phyloP scores from a whole-genome alignment of 345 rosid species.

The Viola odorata region DNA sequence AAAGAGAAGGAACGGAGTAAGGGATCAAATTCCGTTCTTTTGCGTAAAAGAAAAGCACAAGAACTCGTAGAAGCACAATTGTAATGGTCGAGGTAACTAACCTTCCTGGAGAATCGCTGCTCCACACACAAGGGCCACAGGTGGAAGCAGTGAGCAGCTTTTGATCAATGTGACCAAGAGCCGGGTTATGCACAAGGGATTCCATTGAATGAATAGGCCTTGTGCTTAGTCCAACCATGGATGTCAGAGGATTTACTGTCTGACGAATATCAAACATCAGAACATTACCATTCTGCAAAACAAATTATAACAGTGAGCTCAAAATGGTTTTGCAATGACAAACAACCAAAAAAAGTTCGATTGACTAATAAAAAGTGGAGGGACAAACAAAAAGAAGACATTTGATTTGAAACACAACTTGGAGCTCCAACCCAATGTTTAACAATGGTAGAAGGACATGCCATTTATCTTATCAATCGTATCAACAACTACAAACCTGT shows the following conservation, averaged over 20 bases:
- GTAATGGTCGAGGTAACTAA: no score
- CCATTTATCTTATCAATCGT: background rate
- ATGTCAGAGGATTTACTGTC: constrained; percentile 1
- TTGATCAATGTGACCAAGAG: no score
- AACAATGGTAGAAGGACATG: background rate
- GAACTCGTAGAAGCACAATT: no score
- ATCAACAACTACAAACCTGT: constrained; percentile 4
- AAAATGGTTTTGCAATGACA: background rate
- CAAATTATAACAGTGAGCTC: background rate
- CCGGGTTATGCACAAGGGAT: no score
- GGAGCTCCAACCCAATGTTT: background rate
- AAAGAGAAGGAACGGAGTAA: no score
- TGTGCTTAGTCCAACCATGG: no score
- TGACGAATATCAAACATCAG: constrained; percentile 8
- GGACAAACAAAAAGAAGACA: background rate
- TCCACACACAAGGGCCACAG: no score
- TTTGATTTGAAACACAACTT: background rate
- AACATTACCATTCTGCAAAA: constrained; percentile 10
- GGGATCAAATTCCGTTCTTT: no score
- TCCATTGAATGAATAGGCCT: no score
- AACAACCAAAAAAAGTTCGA: background rate
- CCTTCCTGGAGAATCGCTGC: no score
- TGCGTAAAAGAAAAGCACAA: no score
- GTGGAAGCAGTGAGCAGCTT: no score
- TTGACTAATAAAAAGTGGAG: background rate